Evolutionary conservation across 805 yeast genomes (phyloP).

Genomic region (Jamesozyma rosinii): DNA sequence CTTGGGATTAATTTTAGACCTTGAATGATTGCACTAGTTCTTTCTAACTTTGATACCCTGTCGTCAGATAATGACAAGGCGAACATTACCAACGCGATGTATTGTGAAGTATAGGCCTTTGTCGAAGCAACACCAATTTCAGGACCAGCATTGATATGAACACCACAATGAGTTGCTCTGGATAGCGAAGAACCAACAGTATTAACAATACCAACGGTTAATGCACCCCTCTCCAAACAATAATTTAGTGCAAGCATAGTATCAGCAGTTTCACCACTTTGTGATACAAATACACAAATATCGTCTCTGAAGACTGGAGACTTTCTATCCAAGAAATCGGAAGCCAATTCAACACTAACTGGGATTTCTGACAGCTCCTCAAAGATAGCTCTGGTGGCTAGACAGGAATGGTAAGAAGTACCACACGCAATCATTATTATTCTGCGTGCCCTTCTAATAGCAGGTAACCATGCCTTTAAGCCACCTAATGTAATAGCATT

Average conservation of each 20-base stretch:
- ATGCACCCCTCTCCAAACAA: conserved; percentile 93
- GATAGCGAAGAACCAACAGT: conserved; percentile 95
- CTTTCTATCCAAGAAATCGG: conserved; percentile 87
- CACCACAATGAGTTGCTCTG: conserved; percentile 97
- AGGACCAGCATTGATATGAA: conserved; percentile 98
- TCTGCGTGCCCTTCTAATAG: conserved; percentile 89
- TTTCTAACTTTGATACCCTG: conserved; percentile 60
- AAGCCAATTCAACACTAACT: conserved; percentile 83
- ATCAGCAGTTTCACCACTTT: conserved; percentile 98
- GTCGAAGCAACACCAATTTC: conserved; percentile 99
- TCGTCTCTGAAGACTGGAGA: conserved; percentile 99
- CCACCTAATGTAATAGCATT: conserved; percentile 81
- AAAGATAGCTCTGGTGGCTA: conserved; percentile 91
- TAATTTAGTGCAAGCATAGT: conserved; percentile 89
- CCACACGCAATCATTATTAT: conserved; percentile 99
- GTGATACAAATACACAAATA: conserved; percentile 94
- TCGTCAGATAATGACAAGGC: conserved; percentile 93
- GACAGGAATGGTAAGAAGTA: conserved; percentile 95
- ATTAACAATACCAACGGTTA: conserved; percentile 95
- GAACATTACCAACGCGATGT: conserved; percentile 92
- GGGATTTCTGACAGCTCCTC: conserved; percentile 96
- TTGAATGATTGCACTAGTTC: conserved; percentile 78
- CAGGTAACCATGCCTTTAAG: conserved; percentile 68
- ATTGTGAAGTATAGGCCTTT: conserved; percentile 97
- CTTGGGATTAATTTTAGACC: conserved; percentile 78